A percentile compares a stretch with the other conserved stretches of the same genome.
Conservation (phyloP, 2,329 filamentous ascomycete genomes). For the Ophiostoma angusticollis region DNA sequence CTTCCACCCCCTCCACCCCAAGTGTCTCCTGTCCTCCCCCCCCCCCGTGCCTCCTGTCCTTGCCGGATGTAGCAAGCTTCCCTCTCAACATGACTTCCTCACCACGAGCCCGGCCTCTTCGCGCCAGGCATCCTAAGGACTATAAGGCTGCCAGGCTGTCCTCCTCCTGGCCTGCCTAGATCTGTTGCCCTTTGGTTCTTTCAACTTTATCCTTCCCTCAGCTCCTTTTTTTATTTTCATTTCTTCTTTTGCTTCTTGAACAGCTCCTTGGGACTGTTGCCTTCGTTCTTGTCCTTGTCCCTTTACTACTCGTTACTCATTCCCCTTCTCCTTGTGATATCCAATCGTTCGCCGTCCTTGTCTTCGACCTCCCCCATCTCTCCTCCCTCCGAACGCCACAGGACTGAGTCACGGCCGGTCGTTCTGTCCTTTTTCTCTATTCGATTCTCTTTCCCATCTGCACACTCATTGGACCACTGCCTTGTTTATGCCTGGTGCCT, state of each 20-base stretch:
- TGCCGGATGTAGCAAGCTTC: conserved; percentile 13
- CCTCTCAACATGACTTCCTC: conserved; percentile 16
- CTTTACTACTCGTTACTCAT: not conserved
- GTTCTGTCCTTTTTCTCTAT: conserved; percentile 2
- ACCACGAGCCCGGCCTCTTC: conserved; percentile 17
- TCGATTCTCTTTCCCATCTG: not conserved
- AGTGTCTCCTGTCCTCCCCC: too few species aligned
- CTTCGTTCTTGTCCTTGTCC: conserved; percentile 8
- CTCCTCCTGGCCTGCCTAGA: conserved; percentile 15
- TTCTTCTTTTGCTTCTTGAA: conserved; percentile 15
- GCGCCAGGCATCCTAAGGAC: conserved; percentile 24
- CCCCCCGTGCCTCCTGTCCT: conserved; percentile 9
- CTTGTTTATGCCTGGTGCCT: not conserved
- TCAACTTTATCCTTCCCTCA: conserved; percentile 16
- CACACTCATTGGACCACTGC: not conserved
- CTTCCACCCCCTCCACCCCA: too few species aligned
- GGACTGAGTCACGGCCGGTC: conserved; percentile 6
- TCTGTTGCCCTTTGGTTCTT: conserved; percentile 16
- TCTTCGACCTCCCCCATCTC: not conserved
- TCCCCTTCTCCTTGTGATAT: not conserved
- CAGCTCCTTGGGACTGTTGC: conserved; percentile 10
- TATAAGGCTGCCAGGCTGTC: conserved; percentile 46
- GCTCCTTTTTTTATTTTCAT: conserved; percentile 17
- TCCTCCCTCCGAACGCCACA: conserved; percentile 1
- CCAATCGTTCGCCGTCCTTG: not conserved